These are phyloP conservation scores for Trichosporon asahii DNA, from an alignment of 1,284 basidiomycete species.

Conservation along the genomic window DNA sequence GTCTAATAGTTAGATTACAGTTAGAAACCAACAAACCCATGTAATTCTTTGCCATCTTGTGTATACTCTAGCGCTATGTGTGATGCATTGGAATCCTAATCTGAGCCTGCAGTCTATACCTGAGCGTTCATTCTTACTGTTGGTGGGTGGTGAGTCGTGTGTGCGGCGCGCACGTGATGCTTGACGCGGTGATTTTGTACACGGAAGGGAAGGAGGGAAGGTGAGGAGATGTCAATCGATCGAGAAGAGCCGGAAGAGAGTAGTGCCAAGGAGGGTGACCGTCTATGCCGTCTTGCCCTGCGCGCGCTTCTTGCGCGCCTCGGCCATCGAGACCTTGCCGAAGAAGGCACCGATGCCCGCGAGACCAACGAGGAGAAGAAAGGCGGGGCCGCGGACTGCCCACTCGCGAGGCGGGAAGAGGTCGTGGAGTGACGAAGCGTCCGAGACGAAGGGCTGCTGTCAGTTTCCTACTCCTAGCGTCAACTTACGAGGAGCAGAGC, in stretches of 20 bases:
- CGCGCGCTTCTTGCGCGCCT: slow-evolving; percentile 57
- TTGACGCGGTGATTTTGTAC: not conserved
- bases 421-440: slow-evolving; percentile 65
- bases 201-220: not conserved
- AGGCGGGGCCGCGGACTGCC: slow-evolving; percentile 80
- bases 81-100: slow-evolving; percentile 9
- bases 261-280: not conserved
- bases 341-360: slow-evolving; percentile 73
- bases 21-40: not conserved
- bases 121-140: not conserved
- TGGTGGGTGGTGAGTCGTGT: not conserved
- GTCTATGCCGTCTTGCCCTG: slow-evolving; percentile 41
- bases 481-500: slow-evolving; percentile 72
- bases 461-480: not conserved
- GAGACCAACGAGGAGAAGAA: slow-evolving; percentile 73
- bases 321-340: slow-evolving; percentile 68
- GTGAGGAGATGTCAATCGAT: too few species aligned
- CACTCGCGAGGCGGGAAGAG: slow-evolving; percentile 85
- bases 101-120: not conserved
- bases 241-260: not conserved
- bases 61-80: not conserved
- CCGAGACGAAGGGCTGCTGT: slow-evolving; percentile 75
- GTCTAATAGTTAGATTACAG: not conserved
- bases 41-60: not conserved
- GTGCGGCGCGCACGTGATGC: not conserved